Evolutionary conservation across 139 green algal species (phyloP), one percentile per base, ranked within the genome.

Genomic region (Parachlorella kessleri): DNA sequence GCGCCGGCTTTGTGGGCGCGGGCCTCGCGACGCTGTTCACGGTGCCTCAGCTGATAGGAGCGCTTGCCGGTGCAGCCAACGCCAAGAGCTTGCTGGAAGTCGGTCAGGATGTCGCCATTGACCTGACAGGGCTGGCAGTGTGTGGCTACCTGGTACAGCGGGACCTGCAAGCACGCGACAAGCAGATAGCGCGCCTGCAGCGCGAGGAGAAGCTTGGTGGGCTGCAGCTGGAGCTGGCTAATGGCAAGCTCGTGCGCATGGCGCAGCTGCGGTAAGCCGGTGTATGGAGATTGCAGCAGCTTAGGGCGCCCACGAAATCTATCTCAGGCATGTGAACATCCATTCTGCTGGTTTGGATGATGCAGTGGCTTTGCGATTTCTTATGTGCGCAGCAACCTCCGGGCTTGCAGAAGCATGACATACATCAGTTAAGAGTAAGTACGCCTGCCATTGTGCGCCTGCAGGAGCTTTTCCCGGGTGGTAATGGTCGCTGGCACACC

Each of bases 151-250:
- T 94, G 33, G 59, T 90, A 37, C 66, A 69, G 30, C 26, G 80
- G 3, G 88, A 89, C 42, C 76, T 85, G n/a, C 63, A 91, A 82
- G 92, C 90, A 0, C 83, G 88, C 6, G 86, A 93, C 37, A 93
- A 92, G 83, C 92, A 96, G 83, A 80, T 96, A 40, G 85, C 85
- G 3, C 84, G 91, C 1, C 84, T 96, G 70, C 35, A 70, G 65
- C 85, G 92, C 7, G 94, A 97, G 83, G 90, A 95, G 64, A 72
- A 77, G 33, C 85, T 97, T 36, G 88, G 83, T 0, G 54, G 72
- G 1, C 87, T 91, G 55, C 74, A 79, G 37, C 64, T 97, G 70
- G 83, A 90, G 72, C 91, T 97, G n/a, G 83, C 87, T 28, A 95
- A 87, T 73, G 80, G 84, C 42, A 91, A 91, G 66, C 40, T 71